phyloP scores from a whole-genome alignment of 176 grass and related monocot genomes.

The Aegilops bicornis region DNA sequence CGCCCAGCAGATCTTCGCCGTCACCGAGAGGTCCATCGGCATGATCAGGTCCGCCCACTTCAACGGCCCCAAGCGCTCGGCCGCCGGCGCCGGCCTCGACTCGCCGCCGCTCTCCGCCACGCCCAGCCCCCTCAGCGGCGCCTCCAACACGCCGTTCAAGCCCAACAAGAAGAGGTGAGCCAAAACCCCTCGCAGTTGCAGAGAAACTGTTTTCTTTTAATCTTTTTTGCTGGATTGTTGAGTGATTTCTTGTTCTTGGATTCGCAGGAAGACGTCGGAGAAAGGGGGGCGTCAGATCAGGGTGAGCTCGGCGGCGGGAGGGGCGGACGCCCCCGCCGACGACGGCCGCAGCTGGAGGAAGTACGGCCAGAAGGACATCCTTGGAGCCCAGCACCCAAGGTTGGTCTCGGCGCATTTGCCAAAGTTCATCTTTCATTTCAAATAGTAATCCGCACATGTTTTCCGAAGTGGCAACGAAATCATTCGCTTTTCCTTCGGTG shows the following conservation, averaged over 20 bases:
- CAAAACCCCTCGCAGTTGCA: too few species aligned
- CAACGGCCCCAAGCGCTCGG: neutral
- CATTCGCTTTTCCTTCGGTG: neutral
- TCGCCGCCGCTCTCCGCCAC: conserved; percentile 10
- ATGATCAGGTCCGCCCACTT: conserved; percentile 37
- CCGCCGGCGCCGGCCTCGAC: conserved; percentile 1
- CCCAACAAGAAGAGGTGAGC: conserved; percentile 39
- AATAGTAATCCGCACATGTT: conserved; percentile 2
- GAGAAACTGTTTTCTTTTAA: neutral
- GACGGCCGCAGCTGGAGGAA: conserved; percentile 94
- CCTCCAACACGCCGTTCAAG: conserved; percentile 47
- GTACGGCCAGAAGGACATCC: conserved; percentile 98
- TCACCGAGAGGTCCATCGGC: conserved; percentile 50
- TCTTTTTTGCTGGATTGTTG: neutral
- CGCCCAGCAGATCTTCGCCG: conserved; percentile 34
- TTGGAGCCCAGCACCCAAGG: conserved; percentile 65
- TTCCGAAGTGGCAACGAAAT: conserved; percentile 10
- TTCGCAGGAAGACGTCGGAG: conserved; percentile 45
- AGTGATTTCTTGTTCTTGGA: neutral
- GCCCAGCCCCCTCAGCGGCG: conserved; percentile 45
- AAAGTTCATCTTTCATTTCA: neutral
- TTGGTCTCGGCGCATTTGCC: conserved; percentile 6
- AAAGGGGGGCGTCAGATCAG: conserved; percentile 37
- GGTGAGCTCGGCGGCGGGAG: conserved; percentile 34
- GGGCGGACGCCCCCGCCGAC: conserved; percentile 34